Evolutionary conservation across 768 basidiomycete species (phyloP).

Genomic region (Boletellus ananas): DNA sequence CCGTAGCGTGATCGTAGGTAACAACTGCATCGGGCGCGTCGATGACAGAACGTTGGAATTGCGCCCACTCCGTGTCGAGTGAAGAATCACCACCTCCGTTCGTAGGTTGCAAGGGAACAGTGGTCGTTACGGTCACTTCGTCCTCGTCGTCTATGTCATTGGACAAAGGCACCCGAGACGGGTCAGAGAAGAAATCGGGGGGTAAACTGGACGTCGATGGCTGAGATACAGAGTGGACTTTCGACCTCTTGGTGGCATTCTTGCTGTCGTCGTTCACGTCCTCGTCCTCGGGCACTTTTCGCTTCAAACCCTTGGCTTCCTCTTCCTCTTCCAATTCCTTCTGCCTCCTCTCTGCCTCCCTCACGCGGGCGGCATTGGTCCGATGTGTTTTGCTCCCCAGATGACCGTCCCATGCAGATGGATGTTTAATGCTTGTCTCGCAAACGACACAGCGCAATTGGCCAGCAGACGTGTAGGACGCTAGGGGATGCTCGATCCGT

Average conservation of each 20-base stretch:
- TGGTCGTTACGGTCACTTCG: slow-evolving; percentile 21
- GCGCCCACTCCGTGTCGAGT: slow-evolving; percentile 70
- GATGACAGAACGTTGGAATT: slow-evolving; percentile 65
- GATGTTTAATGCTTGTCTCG: slow-evolving; percentile 60
- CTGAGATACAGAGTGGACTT: slow-evolving; percentile 14
- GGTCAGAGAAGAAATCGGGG: slow-evolving; percentile 78
- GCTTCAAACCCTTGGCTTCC: slow-evolving; percentile 37
- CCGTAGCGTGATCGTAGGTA: slow-evolving; percentile 64
- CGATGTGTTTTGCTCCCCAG: slow-evolving; percentile 78
- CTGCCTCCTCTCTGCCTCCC: slow-evolving; percentile 48
- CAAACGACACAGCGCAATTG: slow-evolving; percentile 72
- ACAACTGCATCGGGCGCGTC: slow-evolving; percentile 42
- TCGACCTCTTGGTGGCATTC: slow-evolving; percentile 31
- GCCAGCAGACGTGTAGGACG: slow-evolving; percentile 61
- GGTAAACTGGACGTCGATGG: slow-evolving; percentile 42
- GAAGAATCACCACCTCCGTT: slow-evolving; percentile 18
- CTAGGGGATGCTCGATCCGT: slow-evolving; percentile 68
- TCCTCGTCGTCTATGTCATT: slow-evolving; percentile 44
- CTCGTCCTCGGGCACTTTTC: slow-evolving; percentile 24
- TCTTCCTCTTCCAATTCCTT: slow-evolving; percentile 36
- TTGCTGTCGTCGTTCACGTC: slow-evolving; percentile 21
- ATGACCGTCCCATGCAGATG: slow-evolving; percentile 86
- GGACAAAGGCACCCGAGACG: slow-evolving; percentile 41
- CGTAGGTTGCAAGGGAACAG: not conserved
- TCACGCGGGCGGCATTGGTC: slow-evolving; percentile 55